Evolutionary conservation across 768 basidiomycete genomes (phyloP), one percentile per base, ranked within the genome.

Genomic region (Pulveroboletus sp.): DNA sequence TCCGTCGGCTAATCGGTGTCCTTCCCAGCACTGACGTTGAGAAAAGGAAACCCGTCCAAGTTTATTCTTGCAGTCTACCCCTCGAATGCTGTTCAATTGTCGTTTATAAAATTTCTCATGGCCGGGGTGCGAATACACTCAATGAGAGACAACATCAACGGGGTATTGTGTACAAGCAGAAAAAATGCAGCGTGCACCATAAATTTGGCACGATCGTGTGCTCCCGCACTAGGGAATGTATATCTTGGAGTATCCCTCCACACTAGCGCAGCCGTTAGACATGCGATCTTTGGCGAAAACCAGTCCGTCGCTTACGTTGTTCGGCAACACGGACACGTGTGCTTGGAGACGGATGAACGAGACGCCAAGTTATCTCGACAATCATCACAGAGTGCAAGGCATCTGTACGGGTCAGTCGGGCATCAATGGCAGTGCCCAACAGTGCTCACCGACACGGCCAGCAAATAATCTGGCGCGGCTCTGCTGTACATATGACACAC

Each of bases 361-460:
- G 78, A 74, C 12, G 79, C 79, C 38, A 79, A 62, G 59, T 79
- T 80, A 49, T 71, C 71, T 49, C 78, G 71, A 51, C 78, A 79
- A 61, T 80, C 78, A 36, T 79, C 77, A 52, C 78, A 79, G 28
- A 79, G 57, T 1, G 79, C 71, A 15, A 79, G 69, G 54, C 78
- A 80, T 42, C 77, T 78, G 49, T 27, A 9, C 21, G 10, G 2
- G 46, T 54, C 43, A 51, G 43, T 51, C 47, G 6, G 18, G 17
- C 37, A 42, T 40, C 17, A 17, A 38, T 5, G 14, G 9, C 2
- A 21, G 15, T 35, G 27, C 41, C 27, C 37, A 3, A 9, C 17
- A 8, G n/a, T 45, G 61, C 77, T 59, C 50, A 86, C 84, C 87
- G 78, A 64, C 87, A 89, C n/a, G 87, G 87, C 87, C 87, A 90